These are phyloP conservation scores for Leishmania turanica DNA, from an alignment of 208 protist genomes.

Conservation along the genomic window DNA sequence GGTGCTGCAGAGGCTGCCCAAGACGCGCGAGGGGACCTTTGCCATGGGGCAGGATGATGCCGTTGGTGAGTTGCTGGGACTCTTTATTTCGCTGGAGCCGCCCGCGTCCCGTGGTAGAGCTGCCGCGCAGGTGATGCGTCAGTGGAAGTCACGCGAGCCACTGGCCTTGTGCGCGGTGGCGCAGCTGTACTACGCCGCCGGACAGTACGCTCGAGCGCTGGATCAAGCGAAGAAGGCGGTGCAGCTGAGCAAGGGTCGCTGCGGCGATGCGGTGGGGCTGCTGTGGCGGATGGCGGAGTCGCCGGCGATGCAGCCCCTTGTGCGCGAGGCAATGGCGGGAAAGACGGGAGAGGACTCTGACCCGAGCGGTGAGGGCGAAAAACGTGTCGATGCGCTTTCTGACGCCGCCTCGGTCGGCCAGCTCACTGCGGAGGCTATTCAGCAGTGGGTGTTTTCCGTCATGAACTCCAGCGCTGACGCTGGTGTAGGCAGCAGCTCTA, in stretches of 20 bases:
- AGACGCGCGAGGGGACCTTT: constrained; percentile 61
- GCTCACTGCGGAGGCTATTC: constrained; percentile 9
- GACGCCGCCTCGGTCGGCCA: neutral
- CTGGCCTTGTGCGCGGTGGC: constrained; percentile 71
- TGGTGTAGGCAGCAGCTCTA: neutral
- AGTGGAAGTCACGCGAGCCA: constrained; percentile 71
- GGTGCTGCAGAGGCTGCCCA: constrained; percentile 64
- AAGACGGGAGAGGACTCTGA: neutral
- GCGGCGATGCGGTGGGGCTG: constrained; percentile 73
- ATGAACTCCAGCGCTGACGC: constrained; percentile 1
- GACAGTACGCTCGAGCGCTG: constrained; percentile 58
- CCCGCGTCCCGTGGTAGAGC: constrained; percentile 54
- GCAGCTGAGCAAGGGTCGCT: constrained; percentile 30
- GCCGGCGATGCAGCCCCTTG: constrained; percentile 22
- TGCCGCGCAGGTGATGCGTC: constrained; percentile 70
- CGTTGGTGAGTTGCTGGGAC: constrained; percentile 58
- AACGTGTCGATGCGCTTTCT: neutral
- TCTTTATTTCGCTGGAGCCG: constrained; percentile 67
- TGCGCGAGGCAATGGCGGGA: constrained; percentile 14
- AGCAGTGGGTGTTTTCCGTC: constrained; percentile 26
- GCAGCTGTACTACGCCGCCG: constrained; percentile 69
- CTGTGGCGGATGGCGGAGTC: constrained; percentile 59
- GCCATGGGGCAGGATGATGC: constrained; percentile 45
- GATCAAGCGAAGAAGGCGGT: constrained; percentile 71
- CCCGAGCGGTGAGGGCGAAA: neutral